These are phyloP conservation scores for rapeseed (Brassica napus) DNA, from an alignment of 345 rosid genomes.

Conservation along the genomic window Da-Ae NC_063448.1:24703501-24704000, in stretches of 20 bases:
- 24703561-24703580: not conserved
- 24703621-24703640: constrained; percentile 22
- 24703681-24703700: constrained; percentile 15
- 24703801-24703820: constrained; percentile 43
- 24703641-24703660: not conserved
- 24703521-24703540: too few species aligned
- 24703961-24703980: constrained; percentile 41
- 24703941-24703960: constrained; percentile 37
- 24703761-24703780: constrained; percentile 42
- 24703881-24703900: constrained; percentile 37
- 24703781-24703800: constrained; percentile 43
- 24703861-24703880: constrained; percentile 29
- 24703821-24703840: constrained; percentile 26
- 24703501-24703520: too few species aligned
- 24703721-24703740: constrained; percentile 41
- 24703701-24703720: constrained; percentile 39
- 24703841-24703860: not conserved
- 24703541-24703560: too few species aligned
- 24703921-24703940: constrained; percentile 41
- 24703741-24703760: constrained; percentile 33
- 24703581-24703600: constrained; percentile 1
- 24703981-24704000: constrained; percentile 29
- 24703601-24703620: constrained; percentile 12
- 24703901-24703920: constrained; percentile 21
- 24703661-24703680: too few species aligned